Conservation (phyloP, 2,329 filamentous ascomycete species). For the Trichoderma sp. region DNA sequence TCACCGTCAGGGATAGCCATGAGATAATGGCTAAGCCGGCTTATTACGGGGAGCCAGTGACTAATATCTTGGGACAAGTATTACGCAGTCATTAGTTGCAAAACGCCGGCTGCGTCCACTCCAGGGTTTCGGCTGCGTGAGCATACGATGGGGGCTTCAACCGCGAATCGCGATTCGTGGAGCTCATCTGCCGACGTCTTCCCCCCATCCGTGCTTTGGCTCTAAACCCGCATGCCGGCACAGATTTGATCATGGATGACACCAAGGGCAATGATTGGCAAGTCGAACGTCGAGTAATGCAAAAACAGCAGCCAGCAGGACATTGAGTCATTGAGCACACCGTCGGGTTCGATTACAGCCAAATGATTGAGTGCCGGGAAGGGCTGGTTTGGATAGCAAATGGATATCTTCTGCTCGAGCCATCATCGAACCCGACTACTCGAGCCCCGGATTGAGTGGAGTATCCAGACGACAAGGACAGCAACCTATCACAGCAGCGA, state of each 20-base stretch:
- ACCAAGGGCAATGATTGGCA: constrained; percentile 2
- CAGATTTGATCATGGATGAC: constrained; percentile 5
- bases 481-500: background rate
- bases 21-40: background rate
- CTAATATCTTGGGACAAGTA: background rate
- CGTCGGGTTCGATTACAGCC: background rate
- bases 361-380: background rate
- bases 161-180: background rate
- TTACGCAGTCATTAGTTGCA: background rate
- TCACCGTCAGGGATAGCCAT: background rate
- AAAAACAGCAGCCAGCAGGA: background rate
- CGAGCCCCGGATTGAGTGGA: too few species aligned
- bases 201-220: constrained; percentile 11
- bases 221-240: constrained; percentile 1
- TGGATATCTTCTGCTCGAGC: too few species aligned
- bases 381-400: too few species aligned
- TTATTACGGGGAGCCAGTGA: background rate
- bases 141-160: background rate
- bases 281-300: constrained; percentile 11
- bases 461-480: background rate
- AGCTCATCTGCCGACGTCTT: constrained; percentile 18
- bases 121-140: background rate
- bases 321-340: constrained; percentile 6
- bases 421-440: too few species aligned
- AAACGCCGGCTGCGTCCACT: background rate